phyloP scores from a whole-genome alignment of 2,329 filamentous ascomycete species.

The Dactylellina drechsleri region DNA sequence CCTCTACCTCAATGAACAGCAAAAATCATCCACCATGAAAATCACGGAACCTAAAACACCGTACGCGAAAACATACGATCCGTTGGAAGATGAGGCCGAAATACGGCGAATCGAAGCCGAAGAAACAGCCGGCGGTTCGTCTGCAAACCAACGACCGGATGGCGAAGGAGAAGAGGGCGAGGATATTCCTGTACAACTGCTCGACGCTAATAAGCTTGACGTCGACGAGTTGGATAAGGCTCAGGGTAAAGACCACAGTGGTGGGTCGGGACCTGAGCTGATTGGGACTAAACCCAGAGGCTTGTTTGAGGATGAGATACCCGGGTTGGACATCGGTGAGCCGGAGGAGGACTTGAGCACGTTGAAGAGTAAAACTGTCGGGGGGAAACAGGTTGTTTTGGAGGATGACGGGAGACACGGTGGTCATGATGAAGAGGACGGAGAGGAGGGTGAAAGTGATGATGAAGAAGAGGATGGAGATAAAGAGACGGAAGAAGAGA shows the following conservation, averaged over 20 bases:
- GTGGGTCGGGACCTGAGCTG: constrained; percentile 36
- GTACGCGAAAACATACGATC: constrained; percentile 91
- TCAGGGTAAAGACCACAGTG: constrained; percentile 48
- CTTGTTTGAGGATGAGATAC: constrained; percentile 77
- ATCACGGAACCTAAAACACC: constrained; percentile 99
- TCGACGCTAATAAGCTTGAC: constrained; percentile 50
- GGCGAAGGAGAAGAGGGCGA: constrained; percentile 67
- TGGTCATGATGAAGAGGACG: constrained; percentile 83
- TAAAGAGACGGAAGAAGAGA: constrained; percentile 74
- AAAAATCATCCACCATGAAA: constrained; percentile 96
- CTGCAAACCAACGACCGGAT: constrained; percentile 61
- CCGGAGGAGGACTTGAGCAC: constrained; percentile 77
- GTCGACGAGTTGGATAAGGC: constrained; percentile 53
- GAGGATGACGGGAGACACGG: constrained; percentile 60
- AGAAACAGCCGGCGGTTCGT: constrained; percentile 61
- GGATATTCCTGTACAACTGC: constrained; percentile 54
- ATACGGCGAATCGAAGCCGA: constrained; percentile 72
- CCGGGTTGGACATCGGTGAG: constrained; percentile 89
- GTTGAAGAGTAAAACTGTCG: constrained; percentile 41
- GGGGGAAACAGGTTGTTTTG: constrained; percentile 33
- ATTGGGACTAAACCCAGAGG: constrained; percentile 48
- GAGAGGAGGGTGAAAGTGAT: constrained; percentile 68
- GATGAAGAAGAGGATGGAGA: constrained; percentile 72
- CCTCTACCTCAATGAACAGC: constrained; percentile 94
- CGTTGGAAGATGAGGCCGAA: constrained; percentile 84